Conservation (phyloP, 169 alveolate genomes). For the Cryptosporidium sp. region DNA sequence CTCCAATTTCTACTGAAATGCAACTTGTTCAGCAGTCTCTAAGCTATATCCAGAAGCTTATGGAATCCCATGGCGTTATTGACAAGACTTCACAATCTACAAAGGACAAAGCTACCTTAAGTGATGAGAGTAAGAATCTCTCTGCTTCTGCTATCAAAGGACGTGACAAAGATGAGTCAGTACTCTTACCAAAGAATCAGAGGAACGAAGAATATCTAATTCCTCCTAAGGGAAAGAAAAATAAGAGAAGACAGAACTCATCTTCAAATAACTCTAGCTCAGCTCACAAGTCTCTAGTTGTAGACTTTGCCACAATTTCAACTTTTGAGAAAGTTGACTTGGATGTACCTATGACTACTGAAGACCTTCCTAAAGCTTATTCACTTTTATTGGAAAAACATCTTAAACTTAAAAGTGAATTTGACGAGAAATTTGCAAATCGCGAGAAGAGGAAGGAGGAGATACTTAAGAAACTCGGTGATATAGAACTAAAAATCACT, state of each 20-base stretch:
- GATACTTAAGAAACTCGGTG: conserved; percentile 44
- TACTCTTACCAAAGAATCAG: conserved; percentile 62
- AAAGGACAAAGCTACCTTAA: conserved; percentile 5
- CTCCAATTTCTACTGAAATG: conserved; percentile 66
- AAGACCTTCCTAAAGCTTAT: conserved; percentile 46
- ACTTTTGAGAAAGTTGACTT: conserved; percentile 65
- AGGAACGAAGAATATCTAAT: conserved; percentile 67
- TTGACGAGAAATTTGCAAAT: conserved; percentile 65
- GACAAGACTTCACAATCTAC: conserved; percentile 18
- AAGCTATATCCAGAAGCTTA: conserved; percentile 40
- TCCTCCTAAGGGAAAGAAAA: conserved; percentile 63
- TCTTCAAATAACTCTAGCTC: neutral
- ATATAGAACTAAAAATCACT: conserved; percentile 30
- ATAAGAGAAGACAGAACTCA: conserved; percentile 35
- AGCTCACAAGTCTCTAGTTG: conserved; percentile 31
- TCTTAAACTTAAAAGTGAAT: conserved; percentile 33
- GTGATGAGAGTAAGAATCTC: neutral
- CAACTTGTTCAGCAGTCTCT: conserved; percentile 65
- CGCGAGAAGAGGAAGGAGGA: conserved; percentile 74
- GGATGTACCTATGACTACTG: conserved; percentile 68
- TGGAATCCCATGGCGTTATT: conserved; percentile 54
- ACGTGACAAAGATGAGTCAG: conserved; percentile 62
- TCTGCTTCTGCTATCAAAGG: conserved; percentile 34
- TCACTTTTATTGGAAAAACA: conserved; percentile 44
- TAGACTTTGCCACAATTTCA: conserved; percentile 52